Evolutionary conservation across 148 eudicot species (phyloP), one percentile per base, ranked within the genome.

Genomic region (Camellia sinensis): DNA sequence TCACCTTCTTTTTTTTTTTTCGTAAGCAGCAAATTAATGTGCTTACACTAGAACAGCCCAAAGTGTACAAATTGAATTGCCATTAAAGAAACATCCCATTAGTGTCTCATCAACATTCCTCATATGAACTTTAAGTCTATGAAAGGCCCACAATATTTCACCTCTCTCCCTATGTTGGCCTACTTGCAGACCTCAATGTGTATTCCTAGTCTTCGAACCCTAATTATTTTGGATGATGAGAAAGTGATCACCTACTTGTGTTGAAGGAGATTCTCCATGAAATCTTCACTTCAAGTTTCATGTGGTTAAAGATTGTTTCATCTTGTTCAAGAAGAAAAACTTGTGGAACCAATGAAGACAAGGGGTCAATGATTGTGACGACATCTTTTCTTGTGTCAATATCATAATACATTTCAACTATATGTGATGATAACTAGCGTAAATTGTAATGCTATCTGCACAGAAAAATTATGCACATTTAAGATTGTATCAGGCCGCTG

Each of bases 41-140:
- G 65, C 65, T 40, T 40, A 74, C 65, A 74, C 13, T 57, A 40
- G 65, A 74, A 41, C 48, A 74, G 48, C 19, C 5, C 44, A 11
- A 57, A 74, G 65, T 2, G 18, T 57, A 29, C 61, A 4, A 57
- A 37, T 54, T 29, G 37, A 7, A 74, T 64, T 74, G 77, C 21
- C 64, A 57, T 40, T 37, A 74, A 46, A 74, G 65, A 64, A 40
- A 74, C 65, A 56, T 57, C 77, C 77, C 77, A 74, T 57, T 74
- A 74, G 19, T 11, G 52, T 74, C 77, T 6, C 50, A 41, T 74
- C 77, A 57, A 43, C 44, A 13, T 74, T 4, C 77, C 29, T 15
- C 43, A 6, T 11, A 29, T 29, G 37, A 67, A 67, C 17, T 40
- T 67, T 67, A 12, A 44, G 37, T 37, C 29, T 37, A 19, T 73